Evolutionary conservation across 2,329 filamentous ascomycete genomes (phyloP), one percentile per base, ranked within the genome.

Genomic region (Colletotrichum incanum): DNA sequence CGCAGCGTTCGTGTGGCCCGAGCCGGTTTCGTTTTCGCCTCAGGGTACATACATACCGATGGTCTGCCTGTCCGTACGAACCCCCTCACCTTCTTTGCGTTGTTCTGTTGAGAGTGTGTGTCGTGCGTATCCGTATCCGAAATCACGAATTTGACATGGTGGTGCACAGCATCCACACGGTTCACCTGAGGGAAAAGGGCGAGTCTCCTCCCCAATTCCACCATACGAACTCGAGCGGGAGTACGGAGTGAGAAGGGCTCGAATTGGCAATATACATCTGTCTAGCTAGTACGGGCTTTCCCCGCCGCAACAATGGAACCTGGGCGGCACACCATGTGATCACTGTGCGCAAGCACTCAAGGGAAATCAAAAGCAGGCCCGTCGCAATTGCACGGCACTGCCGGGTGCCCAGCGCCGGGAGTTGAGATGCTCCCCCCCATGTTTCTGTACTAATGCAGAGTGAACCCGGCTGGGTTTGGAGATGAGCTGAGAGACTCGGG

Each of bases 391-490:
- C 59, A 50, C 9, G 59, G 59, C 59, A 47, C n/a, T 49, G 45
- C 59, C 43, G 31, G 59, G 43, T 47, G 59, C 43, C 20, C 58
- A 49, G 45, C 34, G 31, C 43, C 31, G 59, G 43, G 43, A 62
- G 59, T 50, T 50, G 59, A 50, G 59, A 6, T 34, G 47, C 45
- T 23, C n/a, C 59, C 54, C 54, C 26, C 59, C 45, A 50, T 50
- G 45, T 18, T 37, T 56, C 45, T 37, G 59, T 34, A 14, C 59
- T 45, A 39, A 56, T 14, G 18, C 20, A 62, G 59, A 61, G 31
- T 5, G 20, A 39, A 31, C 28, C 59, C 34, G 58, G 54, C 41
- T 16, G 58, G 55, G n/a, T 23, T 60, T 45, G 58, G 28, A 61
- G 43, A 34, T 61, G 59, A 61, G 43, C 31, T 61, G 59, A 41